These are phyloP conservation scores for Xylaria acuta DNA, from an alignment of 495 filamentous ascomycete species.

Conservation along the genomic window DNA sequence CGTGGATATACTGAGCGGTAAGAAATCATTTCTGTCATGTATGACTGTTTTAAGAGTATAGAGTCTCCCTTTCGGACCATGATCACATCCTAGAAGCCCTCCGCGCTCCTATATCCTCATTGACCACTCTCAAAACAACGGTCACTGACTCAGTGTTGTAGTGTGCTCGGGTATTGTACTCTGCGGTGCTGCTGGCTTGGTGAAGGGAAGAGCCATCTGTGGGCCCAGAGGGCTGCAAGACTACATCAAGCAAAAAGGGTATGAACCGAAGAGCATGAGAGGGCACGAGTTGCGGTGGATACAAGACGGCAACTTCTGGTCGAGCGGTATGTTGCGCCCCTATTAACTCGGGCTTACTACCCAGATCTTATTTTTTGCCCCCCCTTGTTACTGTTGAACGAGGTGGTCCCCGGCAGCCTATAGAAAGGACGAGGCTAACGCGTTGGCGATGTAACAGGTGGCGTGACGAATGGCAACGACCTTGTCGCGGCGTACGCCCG, in stretches of 20 bases:
- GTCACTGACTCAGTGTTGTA: neutral
- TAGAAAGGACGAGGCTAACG: neutral
- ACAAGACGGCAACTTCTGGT: conserved; percentile 67
- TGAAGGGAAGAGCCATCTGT: conserved; percentile 54
- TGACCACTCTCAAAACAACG: neutral
- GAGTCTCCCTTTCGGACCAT: neutral
- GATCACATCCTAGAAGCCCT: neutral
- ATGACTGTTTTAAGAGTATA: neutral
- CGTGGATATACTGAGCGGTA: conserved; percentile 54
- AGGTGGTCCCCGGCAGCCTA: neutral
- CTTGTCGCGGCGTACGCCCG: conserved; percentile 62
- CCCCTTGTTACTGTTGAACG: neutral
- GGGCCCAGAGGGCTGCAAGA: conserved; percentile 60
- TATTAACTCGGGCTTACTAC: neutral
- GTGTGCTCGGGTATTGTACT: conserved; percentile 62
- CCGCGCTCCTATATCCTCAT: neutral
- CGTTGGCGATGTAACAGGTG: conserved; percentile 47
- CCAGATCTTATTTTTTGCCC: neutral
- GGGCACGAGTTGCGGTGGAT: conserved; percentile 57
- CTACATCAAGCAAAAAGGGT: conserved; percentile 51
- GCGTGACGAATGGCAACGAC: conserved; percentile 69
- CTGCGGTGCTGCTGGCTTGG: conserved; percentile 57
- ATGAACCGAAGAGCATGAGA: conserved; percentile 49
- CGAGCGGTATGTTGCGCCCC: conserved; percentile 54
- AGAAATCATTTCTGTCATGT: neutral